These are phyloP conservation scores for Rhinocladiella mackenziei DNA, from an alignment of 2,329 filamentous ascomycete species.

Conservation along the genomic window DNA sequence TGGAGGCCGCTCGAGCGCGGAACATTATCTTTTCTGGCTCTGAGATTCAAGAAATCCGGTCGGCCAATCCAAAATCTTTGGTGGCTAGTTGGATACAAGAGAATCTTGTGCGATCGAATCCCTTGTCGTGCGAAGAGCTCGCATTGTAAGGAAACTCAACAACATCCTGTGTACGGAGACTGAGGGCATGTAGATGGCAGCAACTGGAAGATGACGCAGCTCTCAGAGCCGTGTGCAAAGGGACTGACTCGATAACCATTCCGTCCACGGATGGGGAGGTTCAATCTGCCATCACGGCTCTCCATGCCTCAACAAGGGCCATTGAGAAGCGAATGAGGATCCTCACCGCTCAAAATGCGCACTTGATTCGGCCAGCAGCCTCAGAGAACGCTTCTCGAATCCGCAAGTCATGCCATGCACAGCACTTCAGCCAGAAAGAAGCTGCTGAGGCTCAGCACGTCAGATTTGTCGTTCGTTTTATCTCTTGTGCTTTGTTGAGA, in stretches of 20 bases:
- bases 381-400: background rate
- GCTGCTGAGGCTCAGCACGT: slow-evolving; percentile 18
- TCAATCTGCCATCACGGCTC: slow-evolving; percentile 12
- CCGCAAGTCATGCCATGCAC: slow-evolving; percentile 6
- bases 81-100: background rate
- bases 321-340: slow-evolving; percentile 12
- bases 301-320: slow-evolving; percentile 18
- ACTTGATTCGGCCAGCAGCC: background rate
- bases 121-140: background rate
- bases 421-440: slow-evolving; percentile 13
- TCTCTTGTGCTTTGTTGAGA: too few species aligned
- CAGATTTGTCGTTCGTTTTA: slow-evolving; percentile 18
- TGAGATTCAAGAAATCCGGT: background rate
- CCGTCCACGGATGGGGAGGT: slow-evolving; percentile 17
- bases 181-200: background rate
- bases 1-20: slow-evolving; percentile 1
- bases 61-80: background rate
- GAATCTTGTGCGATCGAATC: background rate
- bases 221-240: background rate
- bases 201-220: background rate
- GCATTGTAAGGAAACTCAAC: background rate
- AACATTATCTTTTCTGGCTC: background rate
- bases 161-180: background rate
- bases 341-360: slow-evolving; percentile 11
- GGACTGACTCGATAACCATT: background rate